Evolutionary conservation across 192 early-diverging fungal genomes (phyloP), one percentile per base, ranked within the genome.

Genomic region (Geranomyces variabilis): DNA sequence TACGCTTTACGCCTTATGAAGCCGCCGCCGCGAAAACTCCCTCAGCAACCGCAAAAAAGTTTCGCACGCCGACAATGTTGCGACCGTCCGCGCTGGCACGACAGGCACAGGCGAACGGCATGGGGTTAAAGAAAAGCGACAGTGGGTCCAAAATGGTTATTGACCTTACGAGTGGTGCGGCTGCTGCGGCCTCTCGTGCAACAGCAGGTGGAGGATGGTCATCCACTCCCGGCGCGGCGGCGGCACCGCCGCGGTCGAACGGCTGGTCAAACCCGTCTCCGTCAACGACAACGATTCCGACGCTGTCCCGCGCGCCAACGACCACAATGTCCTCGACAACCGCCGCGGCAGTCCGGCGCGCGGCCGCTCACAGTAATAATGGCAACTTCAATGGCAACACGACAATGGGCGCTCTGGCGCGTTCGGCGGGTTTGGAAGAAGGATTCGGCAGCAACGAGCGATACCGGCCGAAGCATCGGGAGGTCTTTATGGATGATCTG

Each of bases 81-180:
- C 14, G 61, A 63, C 26, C 53, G 14, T 19, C 19, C 12, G 26
- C 19, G 19, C 34, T 6, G 34, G 2, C 2, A 9, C 17, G 29
- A 24, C 22, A 36, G 34, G 6, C 5, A 7, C 21, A 19, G 17
- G 19, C 59, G 21, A 28, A 22, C 19, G 15, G 19, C 26, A 57
- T 70, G 55, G 57, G 33, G 21, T 29, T 70, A 15, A 70, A 61
- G 58, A 70, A 70, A 26, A 60, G 56, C 56, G 68, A 57, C 10
- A 70, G 68, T 24, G 68, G 68, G 19, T 70, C 68, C 4, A 70
- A 70, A 60, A 70, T 70, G 68, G 57, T 70, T 56, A 70, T 70
- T 29, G 68, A 70, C 41, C 41, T 70, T 17, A 60, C 68, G 46
- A 48, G 24, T n/a, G n/a, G n/a, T n/a, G n/a, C n/a, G n/a, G n/a